Evolutionary conservation across 164 flowering plant genomes (phyloP).

Genomic region (Liquidambar formosana): DNA sequence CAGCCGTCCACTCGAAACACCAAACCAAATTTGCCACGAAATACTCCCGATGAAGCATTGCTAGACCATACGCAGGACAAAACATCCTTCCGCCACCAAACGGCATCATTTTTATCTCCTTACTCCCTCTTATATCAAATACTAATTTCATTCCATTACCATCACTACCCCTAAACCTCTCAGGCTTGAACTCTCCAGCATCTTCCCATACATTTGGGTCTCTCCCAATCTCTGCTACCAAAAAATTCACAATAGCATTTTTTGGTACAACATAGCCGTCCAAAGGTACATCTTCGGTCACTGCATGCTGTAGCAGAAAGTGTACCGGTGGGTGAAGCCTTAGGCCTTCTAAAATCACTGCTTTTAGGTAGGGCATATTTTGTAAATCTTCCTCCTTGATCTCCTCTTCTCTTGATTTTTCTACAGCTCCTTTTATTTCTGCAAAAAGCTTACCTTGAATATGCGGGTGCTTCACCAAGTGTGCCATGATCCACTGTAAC

Average conservation of each 20-base stretch:
- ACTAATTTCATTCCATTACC: no score
- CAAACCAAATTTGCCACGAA: slow-evolving; percentile 36
- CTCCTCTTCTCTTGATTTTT: slow-evolving; percentile 7
- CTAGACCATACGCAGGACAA: slow-evolving; percentile 26
- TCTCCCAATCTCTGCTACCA: slow-evolving; percentile 25
- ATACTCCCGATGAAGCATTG: slow-evolving; percentile 25
- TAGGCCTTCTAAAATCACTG: no score
- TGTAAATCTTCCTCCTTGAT: no score
- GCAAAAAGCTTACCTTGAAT: slow-evolving; percentile 22
- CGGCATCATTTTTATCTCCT: slow-evolving; percentile 34
- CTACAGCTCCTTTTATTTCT: slow-evolving; percentile 26
- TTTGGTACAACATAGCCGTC: slow-evolving; percentile 21
- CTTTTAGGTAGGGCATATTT: no score
- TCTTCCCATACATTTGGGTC: no score
- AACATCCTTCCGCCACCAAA: slow-evolving; percentile 35
- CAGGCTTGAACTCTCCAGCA: slow-evolving; percentile 26
- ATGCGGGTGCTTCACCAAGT: slow-evolving; percentile 18
- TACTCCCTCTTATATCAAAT: slow-evolving; percentile 28
- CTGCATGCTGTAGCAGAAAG: slow-evolving; percentile 33
- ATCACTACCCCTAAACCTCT: slow-evolving; percentile 21
- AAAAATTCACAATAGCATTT: slow-evolving; percentile 21
- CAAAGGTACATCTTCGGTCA: slow-evolving; percentile 8
- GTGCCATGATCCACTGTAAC: slow-evolving; percentile 22
- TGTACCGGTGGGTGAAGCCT: slow-evolving; percentile 46
- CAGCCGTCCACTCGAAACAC: slow-evolving; percentile 33